Evolutionary conservation across 2,329 filamentous ascomycete species (phyloP).

Genomic region (Aspergillus terreus): DNA sequence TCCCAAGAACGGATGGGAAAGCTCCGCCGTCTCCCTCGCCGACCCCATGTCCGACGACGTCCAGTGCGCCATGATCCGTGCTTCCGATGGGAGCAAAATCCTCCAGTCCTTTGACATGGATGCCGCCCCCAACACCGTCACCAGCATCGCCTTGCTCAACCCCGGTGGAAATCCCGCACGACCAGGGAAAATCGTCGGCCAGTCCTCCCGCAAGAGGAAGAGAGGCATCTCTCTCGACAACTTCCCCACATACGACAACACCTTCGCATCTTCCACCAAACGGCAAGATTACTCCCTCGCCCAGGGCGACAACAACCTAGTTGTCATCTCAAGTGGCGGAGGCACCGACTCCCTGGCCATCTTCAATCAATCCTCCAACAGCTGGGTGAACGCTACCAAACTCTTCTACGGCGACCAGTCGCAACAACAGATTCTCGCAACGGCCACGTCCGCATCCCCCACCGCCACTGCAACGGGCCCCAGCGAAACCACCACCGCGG

Average conservation of each 20-base stretch:
- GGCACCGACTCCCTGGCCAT: constrained; percentile 65
- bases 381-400: constrained; percentile 69
- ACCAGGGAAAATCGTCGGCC: constrained; percentile 40
- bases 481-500: constrained; percentile 29
- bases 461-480: constrained; percentile 24
- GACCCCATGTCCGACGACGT: constrained; percentile 58
- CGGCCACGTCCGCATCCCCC: constrained; percentile 27
- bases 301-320: constrained; percentile 58
- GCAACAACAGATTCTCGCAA: constrained; percentile 32
- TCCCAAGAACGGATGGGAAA: constrained; percentile 58
- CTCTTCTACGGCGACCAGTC: constrained; percentile 54
- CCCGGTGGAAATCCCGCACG: constrained; percentile 51
- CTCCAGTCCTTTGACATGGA: constrained; percentile 75
- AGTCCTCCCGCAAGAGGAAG: constrained; percentile 39
- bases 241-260: constrained; percentile 78
- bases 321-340: constrained; percentile 77
- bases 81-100: constrained; percentile 72
- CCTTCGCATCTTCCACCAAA: constrained; percentile 62
- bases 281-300: constrained; percentile 71
- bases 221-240: constrained; percentile 56
- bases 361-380: constrained; percentile 71
- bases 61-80: constrained; percentile 63
- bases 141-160: constrained; percentile 64
- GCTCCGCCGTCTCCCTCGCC: constrained; percentile 62
- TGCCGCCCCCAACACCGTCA: constrained; percentile 69